Evolutionary conservation across 305 asterid species (phyloP), one percentile per base, ranked within the genome.

Genomic region (Fraxinus sp.): DNA sequence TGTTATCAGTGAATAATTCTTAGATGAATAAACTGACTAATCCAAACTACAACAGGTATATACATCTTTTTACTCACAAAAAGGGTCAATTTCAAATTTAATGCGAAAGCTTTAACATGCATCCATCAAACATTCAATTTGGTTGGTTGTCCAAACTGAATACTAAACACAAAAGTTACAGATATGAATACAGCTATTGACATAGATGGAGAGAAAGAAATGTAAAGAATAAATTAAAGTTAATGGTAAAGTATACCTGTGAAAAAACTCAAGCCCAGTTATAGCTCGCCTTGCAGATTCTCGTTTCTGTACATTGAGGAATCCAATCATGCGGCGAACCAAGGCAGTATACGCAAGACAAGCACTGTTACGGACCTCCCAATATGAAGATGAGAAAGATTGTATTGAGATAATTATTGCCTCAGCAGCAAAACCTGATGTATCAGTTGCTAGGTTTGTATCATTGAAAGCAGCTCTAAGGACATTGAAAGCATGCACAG

Each of bases 291-390:
- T 91, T 20, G 89, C 93, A 59, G 98, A 94, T 86, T 92, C 98
- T 86, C 98, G 94, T 89, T 93, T 96, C 84, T 89, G 98, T 78
- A 96, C 91, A 83, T 96, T 96, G 35, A 96, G 96, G 89, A 96
- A 96, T 78, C 99, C 99, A 93, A 96, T 71, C 97, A 92, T 95
- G 84, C 99, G 98, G 41, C 98, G 98, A 74, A 95, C 91, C 93
- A 96, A 89, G 83, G 99, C 96, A 86, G 98, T 96, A 84, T 93
- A 96, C 37, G 98, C 96, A 55, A 93, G 98, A 86, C 97, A 94
- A 72, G 99, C 99, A 91, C 99, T 92, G 87, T 96, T 96, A 28
- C 99, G 95, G 79, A 96, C 89, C 90, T 95, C 99, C 99, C 99
- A 96, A 80, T 96, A 91, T 16, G 98, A 71, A 81, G 99, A 96